A percentile compares a stretch with the other conserved stretches of the same genome.
Evolutionary conservation across 257 asterid species (phyloP).

Genomic region (Solanum lycopersicoides): DNA sequence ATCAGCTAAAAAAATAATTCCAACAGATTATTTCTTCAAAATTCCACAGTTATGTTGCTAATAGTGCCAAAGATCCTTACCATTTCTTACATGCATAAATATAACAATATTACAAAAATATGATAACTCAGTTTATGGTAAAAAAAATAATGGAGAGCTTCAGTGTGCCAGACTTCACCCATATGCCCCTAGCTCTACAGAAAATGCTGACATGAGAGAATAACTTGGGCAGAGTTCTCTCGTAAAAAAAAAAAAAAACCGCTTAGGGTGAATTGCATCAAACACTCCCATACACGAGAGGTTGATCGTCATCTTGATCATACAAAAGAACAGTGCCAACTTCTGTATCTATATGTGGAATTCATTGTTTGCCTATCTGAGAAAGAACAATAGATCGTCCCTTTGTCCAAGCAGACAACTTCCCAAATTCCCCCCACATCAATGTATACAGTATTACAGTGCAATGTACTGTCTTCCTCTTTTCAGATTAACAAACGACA

Average conservation of each 20-base stretch:
- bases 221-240: neutral
- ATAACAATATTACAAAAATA: neutral
- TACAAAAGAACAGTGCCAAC: neutral
- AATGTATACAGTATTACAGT: neutral
- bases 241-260: no score
- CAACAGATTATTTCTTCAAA: neutral
- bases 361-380: neutral
- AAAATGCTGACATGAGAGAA: neutral
- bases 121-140: neutral
- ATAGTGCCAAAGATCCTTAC: neutral
- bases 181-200: neutral
- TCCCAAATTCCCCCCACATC: neutral
- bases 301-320: neutral
- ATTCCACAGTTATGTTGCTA: neutral
- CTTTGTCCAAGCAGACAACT: neutral
- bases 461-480: neutral
- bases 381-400: neutral
- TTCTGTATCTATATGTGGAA: neutral
- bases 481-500: neutral
- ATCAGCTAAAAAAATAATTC: neutral
- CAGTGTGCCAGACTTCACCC: neutral
- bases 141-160: neutral
- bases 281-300: neutral
- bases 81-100: neutral
- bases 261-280: neutral